Evolutionary conservation across 495 filamentous ascomycete species (phyloP).

Genomic region (Massariosphaeria phaeospora): DNA sequence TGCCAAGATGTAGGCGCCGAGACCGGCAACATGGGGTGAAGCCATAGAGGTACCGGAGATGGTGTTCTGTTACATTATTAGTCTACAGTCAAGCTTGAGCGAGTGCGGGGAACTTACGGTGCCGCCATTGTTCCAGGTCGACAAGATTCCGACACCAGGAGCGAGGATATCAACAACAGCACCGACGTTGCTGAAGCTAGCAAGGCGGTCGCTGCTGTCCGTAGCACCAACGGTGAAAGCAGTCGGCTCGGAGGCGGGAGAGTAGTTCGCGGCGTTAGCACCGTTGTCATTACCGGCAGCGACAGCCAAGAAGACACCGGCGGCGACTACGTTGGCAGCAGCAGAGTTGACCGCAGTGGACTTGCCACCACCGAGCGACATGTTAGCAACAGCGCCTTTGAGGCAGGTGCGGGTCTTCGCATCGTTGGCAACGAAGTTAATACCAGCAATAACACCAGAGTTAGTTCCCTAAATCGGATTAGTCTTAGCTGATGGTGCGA

Average conservation of each 20-base stretch:
- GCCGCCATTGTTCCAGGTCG: slow-evolving; percentile 33
- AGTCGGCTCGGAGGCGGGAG: slow-evolving; percentile 33
- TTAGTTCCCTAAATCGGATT: slow-evolving; percentile 33
- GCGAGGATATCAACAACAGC: slow-evolving; percentile 40
- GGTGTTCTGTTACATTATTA: slow-evolving; percentile 36
- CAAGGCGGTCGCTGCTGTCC: slow-evolving; percentile 31
- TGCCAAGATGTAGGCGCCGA: slow-evolving; percentile 38
- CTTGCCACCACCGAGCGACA: slow-evolving; percentile 33
- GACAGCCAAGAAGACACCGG: slow-evolving; percentile 30
- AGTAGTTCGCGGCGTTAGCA: slow-evolving; percentile 22
- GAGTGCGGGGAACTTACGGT: slow-evolving; percentile 6
- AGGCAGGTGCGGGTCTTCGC: slow-evolving; percentile 34
- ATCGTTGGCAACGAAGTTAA: slow-evolving; percentile 51
- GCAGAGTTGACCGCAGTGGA: slow-evolving; percentile 26
- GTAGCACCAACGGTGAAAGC: slow-evolving; percentile 44
- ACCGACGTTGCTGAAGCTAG: slow-evolving; percentile 42
- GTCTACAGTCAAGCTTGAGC: background rate
- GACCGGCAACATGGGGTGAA: slow-evolving; percentile 57
- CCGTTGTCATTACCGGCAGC: slow-evolving; percentile 33
- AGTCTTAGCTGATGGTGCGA: background rate
- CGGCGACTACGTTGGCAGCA: slow-evolving; percentile 12
- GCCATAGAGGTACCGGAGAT: slow-evolving; percentile 63
- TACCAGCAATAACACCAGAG: slow-evolving; percentile 51
- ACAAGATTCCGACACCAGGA: slow-evolving; percentile 39
- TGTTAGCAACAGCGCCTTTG: slow-evolving; percentile 26